These are phyloP conservation scores for Themeda triandra DNA, from an alignment of 176 grass and related monocot genomes.

Conservation along the genomic window DNA sequence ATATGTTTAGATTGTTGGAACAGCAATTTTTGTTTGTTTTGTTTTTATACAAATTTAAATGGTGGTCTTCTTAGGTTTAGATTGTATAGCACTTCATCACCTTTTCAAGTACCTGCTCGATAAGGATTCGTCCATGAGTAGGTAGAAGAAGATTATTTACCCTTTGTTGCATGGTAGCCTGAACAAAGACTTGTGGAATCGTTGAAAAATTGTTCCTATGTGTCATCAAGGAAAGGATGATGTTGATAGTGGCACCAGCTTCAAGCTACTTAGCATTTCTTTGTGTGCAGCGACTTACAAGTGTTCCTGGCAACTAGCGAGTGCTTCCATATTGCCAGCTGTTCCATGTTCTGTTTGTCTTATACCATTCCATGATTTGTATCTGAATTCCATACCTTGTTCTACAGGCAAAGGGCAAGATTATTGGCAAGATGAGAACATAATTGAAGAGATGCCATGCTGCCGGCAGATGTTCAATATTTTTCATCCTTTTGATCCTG, in stretches of 20 bases:
- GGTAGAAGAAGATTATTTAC: conserved; percentile 1
- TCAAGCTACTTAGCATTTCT: conserved; percentile 19
- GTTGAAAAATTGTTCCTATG: background rate
- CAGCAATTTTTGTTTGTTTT: background rate
- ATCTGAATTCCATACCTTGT: conserved; percentile 40
- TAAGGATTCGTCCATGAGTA: background rate
- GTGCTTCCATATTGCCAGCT: conserved; percentile 1
- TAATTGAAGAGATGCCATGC: conserved; percentile 92
- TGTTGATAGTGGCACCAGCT: conserved; percentile 13
- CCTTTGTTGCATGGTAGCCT: conserved; percentile 7
- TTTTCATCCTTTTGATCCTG: conserved; percentile 98
- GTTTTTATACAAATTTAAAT: conserved; percentile 7
- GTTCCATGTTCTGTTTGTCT: conserved; percentile 1
- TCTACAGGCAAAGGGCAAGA: conserved; percentile 68
- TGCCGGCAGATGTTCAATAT: conserved; percentile 94
- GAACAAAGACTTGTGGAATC: conserved; percentile 5
- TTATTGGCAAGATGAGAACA: conserved; percentile 91
- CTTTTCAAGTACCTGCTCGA: background rate
- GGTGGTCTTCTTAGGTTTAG: background rate
- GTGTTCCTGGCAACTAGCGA: background rate
- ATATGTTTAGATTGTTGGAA: too few relatives aligned
- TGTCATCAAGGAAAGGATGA: conserved; percentile 7
- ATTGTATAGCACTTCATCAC: background rate
- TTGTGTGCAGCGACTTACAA: conserved; percentile 1
- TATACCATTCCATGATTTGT: background rate